Percentiles rank a stretch among this genome's conserved stretches.
phyloP scores from a whole-genome alignment of 805 yeast species.

The Starmerella sp. region DNA sequence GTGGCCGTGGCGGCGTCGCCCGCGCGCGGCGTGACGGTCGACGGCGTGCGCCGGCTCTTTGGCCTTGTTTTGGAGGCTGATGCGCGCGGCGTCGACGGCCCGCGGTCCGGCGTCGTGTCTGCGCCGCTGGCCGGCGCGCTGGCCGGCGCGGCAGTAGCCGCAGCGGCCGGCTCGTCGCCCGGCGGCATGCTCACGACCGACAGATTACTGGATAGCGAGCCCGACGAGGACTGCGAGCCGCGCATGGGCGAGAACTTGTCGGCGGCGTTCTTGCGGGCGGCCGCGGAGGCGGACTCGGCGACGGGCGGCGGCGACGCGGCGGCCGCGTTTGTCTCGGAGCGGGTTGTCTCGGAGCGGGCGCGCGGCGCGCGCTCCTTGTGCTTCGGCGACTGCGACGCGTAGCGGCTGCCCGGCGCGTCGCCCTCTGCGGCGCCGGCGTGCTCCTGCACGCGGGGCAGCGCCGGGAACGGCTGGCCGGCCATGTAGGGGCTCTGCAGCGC shows the following conservation, averaged over 20 bases:
- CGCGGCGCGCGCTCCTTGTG: background rate
- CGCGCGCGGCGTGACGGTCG: background rate
- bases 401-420: background rate
- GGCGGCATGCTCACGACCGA: background rate
- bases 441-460: conserved; percentile 4
- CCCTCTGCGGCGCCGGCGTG: background rate
- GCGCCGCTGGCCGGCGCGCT: background rate
- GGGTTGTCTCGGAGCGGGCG: no score
- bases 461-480: conserved; percentile 14
- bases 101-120: conserved; percentile 1
- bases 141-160: background rate
- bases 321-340: background rate
- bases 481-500: conserved; percentile 16
- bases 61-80: background rate
- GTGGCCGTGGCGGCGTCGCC: background rate
- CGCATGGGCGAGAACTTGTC: background rate
- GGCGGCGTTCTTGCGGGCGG: background rate
- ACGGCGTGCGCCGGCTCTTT: background rate
- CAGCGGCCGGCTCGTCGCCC: background rate
- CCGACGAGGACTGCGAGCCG: background rate
- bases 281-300: background rate
- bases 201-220: background rate
- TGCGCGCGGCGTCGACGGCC: background rate
- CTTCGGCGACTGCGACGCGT: background rate
- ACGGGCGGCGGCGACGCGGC: background rate